phyloP scores from a whole-genome alignment of 495 filamentous ascomycete genomes.

The Penicillium mononematosum region DNA sequence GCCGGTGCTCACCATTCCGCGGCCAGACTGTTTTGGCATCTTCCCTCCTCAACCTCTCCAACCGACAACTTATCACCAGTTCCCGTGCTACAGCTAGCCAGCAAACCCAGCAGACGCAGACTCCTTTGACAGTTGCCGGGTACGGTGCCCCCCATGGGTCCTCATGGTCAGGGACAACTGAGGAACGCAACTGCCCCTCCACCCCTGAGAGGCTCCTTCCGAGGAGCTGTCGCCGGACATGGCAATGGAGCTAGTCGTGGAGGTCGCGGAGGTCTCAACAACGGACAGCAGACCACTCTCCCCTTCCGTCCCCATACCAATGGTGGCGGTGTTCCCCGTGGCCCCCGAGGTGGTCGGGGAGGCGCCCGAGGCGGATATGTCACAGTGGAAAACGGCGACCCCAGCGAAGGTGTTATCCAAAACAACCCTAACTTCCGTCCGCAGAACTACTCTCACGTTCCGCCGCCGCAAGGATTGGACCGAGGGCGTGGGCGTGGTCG shows the following conservation, averaged over 20 bases:
- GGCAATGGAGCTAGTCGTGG: constrained; percentile 34
- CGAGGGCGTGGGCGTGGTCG: constrained; percentile 56
- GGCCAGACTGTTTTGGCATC: constrained; percentile 85
- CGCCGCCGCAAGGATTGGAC: constrained; percentile 72
- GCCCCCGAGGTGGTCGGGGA: constrained; percentile 36
- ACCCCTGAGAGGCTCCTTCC: constrained; percentile 69
- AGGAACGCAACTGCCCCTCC: constrained; percentile 65
- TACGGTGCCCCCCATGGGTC: constrained; percentile 58
- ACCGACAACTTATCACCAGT: constrained; percentile 74
- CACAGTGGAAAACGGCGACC: constrained; percentile 50
- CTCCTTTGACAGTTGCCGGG: constrained; percentile 58
- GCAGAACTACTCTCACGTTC: constrained; percentile 68
- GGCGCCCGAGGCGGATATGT: constrained; percentile 49
- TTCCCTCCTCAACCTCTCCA: constrained; percentile 81
- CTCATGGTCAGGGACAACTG: constrained; percentile 63
- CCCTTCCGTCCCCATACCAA: constrained; percentile 40
- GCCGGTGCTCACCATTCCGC: constrained; percentile 91
- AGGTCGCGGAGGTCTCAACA: constrained; percentile 41
- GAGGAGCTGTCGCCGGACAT: constrained; percentile 58
- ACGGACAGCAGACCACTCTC: constrained; percentile 39
- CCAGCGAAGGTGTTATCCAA: constrained; percentile 48
- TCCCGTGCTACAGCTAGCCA: constrained; percentile 68
- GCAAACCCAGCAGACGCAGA: constrained; percentile 46
- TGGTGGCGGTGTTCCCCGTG: constrained; percentile 30
- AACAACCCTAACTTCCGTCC: constrained; percentile 56